Percentiles rank a stretch among this genome's conserved stretches.
phyloP scores from a whole-genome alignment of 2,329 filamentous ascomycete species.

The Colletotrichum chlorophyti region DNA sequence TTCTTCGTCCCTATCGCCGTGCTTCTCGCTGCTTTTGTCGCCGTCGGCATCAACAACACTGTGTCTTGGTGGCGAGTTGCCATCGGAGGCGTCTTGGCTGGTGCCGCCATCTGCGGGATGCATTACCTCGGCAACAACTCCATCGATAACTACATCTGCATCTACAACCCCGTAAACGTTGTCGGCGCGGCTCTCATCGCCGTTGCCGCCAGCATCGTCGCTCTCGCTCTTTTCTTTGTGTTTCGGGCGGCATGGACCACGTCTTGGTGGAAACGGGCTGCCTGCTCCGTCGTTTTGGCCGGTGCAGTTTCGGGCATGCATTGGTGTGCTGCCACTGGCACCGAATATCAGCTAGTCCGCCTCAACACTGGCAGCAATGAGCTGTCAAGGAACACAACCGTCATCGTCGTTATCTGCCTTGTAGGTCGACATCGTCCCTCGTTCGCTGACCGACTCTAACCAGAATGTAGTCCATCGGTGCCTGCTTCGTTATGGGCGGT shows the following conservation, averaged over 20 bases:
- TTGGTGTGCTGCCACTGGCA: conserved; percentile 79
- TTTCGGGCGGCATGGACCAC: conserved; percentile 79
- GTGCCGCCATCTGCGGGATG: conserved; percentile 82
- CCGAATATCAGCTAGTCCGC: conserved; percentile 65
- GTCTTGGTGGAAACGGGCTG: conserved; percentile 75
- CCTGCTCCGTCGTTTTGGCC: conserved; percentile 73
- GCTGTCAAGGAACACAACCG: conserved; percentile 67
- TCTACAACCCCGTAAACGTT: conserved; percentile 66
- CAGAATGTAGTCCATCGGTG: conserved; percentile 62
- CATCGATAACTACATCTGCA: conserved; percentile 76
- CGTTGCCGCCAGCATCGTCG: conserved; percentile 71
- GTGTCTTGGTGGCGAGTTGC: conserved; percentile 65
- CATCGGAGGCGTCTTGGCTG: conserved; percentile 72
- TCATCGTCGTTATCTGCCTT: conserved; percentile 76
- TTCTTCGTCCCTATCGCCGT: conserved; percentile 83
- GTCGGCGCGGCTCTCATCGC: conserved; percentile 76
- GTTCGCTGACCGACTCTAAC: background rate
- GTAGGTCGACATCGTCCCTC: conserved; percentile 50
- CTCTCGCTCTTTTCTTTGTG: conserved; percentile 79
- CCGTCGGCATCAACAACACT: conserved; percentile 66
- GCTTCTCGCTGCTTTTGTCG: conserved; percentile 74
- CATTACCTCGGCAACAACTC: conserved; percentile 88
- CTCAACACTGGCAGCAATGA: conserved; percentile 47
- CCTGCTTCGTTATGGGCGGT: conserved; percentile 64
- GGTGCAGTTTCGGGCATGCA: conserved; percentile 86